phyloP scores from a whole-genome alignment of 2,329 filamentous ascomycete species.

The Cordyceps javanica region DNA sequence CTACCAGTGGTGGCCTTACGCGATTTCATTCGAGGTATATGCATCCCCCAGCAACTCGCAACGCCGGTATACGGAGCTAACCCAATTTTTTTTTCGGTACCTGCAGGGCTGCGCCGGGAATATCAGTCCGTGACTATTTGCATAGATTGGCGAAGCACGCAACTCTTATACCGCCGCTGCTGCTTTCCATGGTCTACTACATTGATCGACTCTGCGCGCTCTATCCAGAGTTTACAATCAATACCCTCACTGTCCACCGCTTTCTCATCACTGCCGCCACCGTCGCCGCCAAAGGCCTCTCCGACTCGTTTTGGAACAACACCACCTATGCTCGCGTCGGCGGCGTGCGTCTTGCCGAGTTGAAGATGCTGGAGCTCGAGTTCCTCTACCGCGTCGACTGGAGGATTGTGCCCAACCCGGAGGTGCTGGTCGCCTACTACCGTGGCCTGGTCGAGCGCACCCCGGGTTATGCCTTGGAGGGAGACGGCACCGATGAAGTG shows the following conservation, averaged over 20 bases:
- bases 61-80: not conserved
- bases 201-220: constrained; percentile 90
- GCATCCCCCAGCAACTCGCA: too few relatives aligned
- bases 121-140: constrained; percentile 90
- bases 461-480: constrained; percentile 48
- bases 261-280: constrained; percentile 95
- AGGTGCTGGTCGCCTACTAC: constrained; percentile 91
- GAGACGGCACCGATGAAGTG: constrained; percentile 16
- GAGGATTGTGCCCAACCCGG: constrained; percentile 94
- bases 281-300: constrained; percentile 91
- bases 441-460: constrained; percentile 70
- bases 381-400: constrained; percentile 90
- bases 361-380: constrained; percentile 88
- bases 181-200: constrained; percentile 99
- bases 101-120: constrained; percentile 65
- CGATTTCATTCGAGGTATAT: constrained; percentile 86
- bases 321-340: constrained; percentile 92
- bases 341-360: constrained; percentile 81
- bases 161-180: constrained; percentile 82
- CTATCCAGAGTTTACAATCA: constrained; percentile 93
- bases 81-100: not conserved
- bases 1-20: constrained; percentile 71
- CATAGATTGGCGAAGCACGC: constrained; percentile 90
- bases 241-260: constrained; percentile 91
- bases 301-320: constrained; percentile 98